phyloP scores from a whole-genome alignment of 176 grass and related monocot genomes.

The Zizania latifolia region DNA sequence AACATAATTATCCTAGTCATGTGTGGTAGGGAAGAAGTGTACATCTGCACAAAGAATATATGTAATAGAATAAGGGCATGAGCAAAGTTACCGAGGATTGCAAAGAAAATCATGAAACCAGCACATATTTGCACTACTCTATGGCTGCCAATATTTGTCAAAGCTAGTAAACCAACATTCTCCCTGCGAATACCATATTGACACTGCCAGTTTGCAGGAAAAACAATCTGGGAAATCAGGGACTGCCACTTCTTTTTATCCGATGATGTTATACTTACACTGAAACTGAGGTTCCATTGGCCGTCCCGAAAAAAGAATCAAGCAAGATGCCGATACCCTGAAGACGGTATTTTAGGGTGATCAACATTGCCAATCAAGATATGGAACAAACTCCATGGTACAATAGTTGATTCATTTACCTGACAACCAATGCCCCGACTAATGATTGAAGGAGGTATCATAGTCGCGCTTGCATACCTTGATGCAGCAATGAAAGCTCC shows the following conservation, averaged over 20 bases:
- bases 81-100: slow-evolving; percentile 66
- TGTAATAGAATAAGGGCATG: not conserved
- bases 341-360: not conserved
- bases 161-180: slow-evolving; percentile 71
- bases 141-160: slow-evolving; percentile 73
- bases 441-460: slow-evolving; percentile 77
- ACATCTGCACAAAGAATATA: not conserved
- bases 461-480: slow-evolving; percentile 85
- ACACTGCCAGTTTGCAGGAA: not conserved
- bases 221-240: not conserved
- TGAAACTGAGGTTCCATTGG: slow-evolving; percentile 59
- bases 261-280: slow-evolving; percentile 45
- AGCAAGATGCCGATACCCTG: slow-evolving; percentile 81
- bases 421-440: slow-evolving; percentile 90
- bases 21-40: not conserved
- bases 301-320: slow-evolving; percentile 79
- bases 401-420: slow-evolving; percentile 33
- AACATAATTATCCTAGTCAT: not conserved
- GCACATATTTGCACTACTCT: slow-evolving; percentile 96
- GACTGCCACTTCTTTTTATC: not conserved
- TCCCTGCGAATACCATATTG: slow-evolving; percentile 48
- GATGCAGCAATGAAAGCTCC: slow-evolving; percentile 76
- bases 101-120: slow-evolving; percentile 98
- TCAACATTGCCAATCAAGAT: not conserved
- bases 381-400: not conserved